These are phyloP conservation scores for Fusarium temperatum DNA, from an alignment of 2,329 filamentous ascomycete genomes.

Conservation along the genomic window DNA sequence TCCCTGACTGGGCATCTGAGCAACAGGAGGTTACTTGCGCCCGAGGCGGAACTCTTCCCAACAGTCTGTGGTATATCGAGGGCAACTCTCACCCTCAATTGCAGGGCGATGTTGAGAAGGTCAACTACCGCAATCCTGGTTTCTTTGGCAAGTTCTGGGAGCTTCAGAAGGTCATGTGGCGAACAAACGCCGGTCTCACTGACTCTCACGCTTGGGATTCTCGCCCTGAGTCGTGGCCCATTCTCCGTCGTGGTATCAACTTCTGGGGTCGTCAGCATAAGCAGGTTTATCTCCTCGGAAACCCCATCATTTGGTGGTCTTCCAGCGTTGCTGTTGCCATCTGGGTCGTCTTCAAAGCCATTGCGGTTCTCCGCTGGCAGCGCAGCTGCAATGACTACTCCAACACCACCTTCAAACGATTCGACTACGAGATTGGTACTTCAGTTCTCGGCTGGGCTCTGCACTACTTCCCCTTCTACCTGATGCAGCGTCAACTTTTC, in stretches of 20 bases:
- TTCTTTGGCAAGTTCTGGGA: slow-evolving; percentile 99
- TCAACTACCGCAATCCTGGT: slow-evolving; percentile 93
- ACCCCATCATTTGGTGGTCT: slow-evolving; percentile 94
- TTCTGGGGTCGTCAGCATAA: slow-evolving; percentile 97
- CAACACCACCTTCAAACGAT: slow-evolving; percentile 87
- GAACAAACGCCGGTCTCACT: slow-evolving; percentile 92
- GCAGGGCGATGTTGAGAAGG: slow-evolving; percentile 81
- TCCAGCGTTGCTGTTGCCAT: slow-evolving; percentile 80
- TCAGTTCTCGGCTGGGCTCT: slow-evolving; percentile 94
- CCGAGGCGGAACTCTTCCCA: slow-evolving; percentile 87
- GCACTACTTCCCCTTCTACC: slow-evolving; percentile 98
- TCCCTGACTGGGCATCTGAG: slow-evolving; percentile 97
- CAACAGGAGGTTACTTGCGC: slow-evolving; percentile 99
- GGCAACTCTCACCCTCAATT: slow-evolving; percentile 86
- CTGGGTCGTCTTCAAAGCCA: slow-evolving; percentile 85
- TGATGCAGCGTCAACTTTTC: slow-evolving; percentile 98
- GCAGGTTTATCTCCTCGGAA: slow-evolving; percentile 96
- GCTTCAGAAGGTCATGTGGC: slow-evolving; percentile 98
- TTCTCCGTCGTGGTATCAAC: slow-evolving; percentile 94
- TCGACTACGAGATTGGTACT: slow-evolving; percentile 95
- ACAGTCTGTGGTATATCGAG: slow-evolving; percentile 97
- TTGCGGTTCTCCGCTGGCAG: slow-evolving; percentile 93
- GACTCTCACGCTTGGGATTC: slow-evolving; percentile 99
- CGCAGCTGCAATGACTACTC: slow-evolving; percentile 89
- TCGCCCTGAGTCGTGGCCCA: slow-evolving; percentile 90